Conservation (phyloP, 2,329 filamentous ascomycete species). For the Mariannaea sp. region DNA sequence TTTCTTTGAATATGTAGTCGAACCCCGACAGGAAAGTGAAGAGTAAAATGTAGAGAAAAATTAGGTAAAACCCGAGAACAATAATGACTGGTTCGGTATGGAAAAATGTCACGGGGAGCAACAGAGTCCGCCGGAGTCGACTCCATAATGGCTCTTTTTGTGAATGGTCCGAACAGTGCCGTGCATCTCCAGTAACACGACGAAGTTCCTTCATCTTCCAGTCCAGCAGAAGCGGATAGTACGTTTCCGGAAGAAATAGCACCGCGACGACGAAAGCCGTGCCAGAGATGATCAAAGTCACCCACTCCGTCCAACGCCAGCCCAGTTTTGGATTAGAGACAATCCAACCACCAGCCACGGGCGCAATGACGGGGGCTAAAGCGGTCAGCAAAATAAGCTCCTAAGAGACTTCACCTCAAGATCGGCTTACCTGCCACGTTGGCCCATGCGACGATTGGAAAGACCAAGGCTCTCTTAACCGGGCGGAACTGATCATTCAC, state of each 20-base stretch:
- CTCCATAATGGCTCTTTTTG: no score
- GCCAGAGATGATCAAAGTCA: conserved; percentile 45
- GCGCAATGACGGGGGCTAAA: conserved; percentile 46
- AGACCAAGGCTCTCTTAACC: conserved; percentile 53
- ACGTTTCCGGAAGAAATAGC: conserved; percentile 56
- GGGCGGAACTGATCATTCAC: conserved; percentile 54
- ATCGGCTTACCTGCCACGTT: conserved; percentile 44
- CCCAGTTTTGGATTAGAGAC: conserved; percentile 42
- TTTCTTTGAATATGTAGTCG: conserved; percentile 55
- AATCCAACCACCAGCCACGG: conserved; percentile 52
- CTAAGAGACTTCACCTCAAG: no score
- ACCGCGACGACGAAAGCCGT: conserved; percentile 43
- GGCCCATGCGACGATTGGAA: conserved; percentile 54
- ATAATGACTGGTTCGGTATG: conserved; percentile 53
- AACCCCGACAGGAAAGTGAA: conserved; percentile 56
- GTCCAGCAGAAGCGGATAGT: conserved; percentile 49
- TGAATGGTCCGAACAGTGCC: conserved; percentile 53
- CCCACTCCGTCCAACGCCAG: conserved; percentile 56
- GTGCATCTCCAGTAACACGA: conserved; percentile 47
- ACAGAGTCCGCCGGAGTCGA: conserved; percentile 47
- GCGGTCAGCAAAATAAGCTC: no score
- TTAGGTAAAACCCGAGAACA: conserved; percentile 50
- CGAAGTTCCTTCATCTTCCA: conserved; percentile 51
- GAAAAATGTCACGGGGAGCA: conserved; percentile 50
- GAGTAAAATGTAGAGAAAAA: conserved; percentile 52